Percentiles rank a stretch among this genome's conserved stretches.
Conservation (phyloP, 192 early-diverging fungal species). For the Rhizophlyctis rosea region DNA sequence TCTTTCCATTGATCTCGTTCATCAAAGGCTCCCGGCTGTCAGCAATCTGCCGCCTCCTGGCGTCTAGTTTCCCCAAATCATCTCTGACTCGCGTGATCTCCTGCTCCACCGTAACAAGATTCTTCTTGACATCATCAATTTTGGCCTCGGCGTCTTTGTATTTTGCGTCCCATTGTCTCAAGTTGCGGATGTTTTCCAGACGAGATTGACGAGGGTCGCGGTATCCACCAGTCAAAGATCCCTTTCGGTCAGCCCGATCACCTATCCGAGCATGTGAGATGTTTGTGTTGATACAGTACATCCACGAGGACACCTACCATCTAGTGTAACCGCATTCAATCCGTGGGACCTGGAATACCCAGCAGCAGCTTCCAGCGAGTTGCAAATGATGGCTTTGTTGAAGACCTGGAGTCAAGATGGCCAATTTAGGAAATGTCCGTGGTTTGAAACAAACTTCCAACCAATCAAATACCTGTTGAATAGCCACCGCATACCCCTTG, state of each 20-base stretch:
- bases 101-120: slow-evolving; percentile 48
- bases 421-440: background rate
- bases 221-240: slow-evolving; percentile 90
- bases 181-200: slow-evolving; percentile 65
- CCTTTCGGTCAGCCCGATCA: slow-evolving; percentile 89
- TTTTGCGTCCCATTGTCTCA: slow-evolving; percentile 48
- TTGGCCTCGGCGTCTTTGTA: slow-evolving; percentile 40
- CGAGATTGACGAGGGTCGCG: slow-evolving; percentile 69
- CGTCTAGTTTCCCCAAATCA: slow-evolving; percentile 33
- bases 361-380: slow-evolving; percentile 74
- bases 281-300: slow-evolving; percentile 8
- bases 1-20: slow-evolving; percentile 55
- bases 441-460: background rate
- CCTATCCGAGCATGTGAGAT: slow-evolving; percentile 34
- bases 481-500: slow-evolving; percentile 64
- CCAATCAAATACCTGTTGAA: slow-evolving; percentile 65
- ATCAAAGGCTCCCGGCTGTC: slow-evolving; percentile 57
- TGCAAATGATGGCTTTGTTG: slow-evolving; percentile 85
- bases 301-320: slow-evolving; percentile 41
- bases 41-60: slow-evolving; percentile 41
- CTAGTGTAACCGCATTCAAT: slow-evolving; percentile 83
- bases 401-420: slow-evolving; percentile 56
- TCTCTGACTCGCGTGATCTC: slow-evolving; percentile 41
- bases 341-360: slow-evolving; percentile 73
- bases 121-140: slow-evolving; percentile 44